Base-by-base conservation (phyloP, 2,329 filamentous ascomycete species). In the Aotearoamyces nothofagi region DNA sequence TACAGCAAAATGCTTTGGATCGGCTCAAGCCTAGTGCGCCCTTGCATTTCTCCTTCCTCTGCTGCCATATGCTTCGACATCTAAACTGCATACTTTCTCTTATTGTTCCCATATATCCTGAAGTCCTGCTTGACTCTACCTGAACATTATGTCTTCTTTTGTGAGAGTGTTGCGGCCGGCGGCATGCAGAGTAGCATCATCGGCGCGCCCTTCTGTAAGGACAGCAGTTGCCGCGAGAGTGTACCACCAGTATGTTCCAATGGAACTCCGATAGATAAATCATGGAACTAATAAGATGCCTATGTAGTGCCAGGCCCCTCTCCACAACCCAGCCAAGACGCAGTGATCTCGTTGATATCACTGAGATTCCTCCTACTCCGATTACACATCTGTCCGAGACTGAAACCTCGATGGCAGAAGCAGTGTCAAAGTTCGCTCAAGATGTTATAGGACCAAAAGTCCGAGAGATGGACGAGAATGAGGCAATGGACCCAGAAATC, bases 401-500 rank as follows among this genome's bases (percentile, higher is more conserved):
- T 34, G 90, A 98, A 58, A 49, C 69, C 9, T 71, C 90, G 47
- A 92, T 98, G 80, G 70, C 76, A 38, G 87, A 98, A 33, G 69
- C 79, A 1, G 87, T 98, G 4, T 73, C 73, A 44, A 92, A 90
- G 55, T 96, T 96, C 47, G 84, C 90, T 39, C 74, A 71, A 49
- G 84, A 94, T 32, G 69, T 84, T 16, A 78, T 98, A 41, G 70
- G 86, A 29, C 90, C 90, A 31, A 87, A 84, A 54, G 86, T 82
- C 8, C 80, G 90, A 33, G 86, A 92, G 11, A 98, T 98, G 90
- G 90, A 98, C 53, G 90, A 98, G 64, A 77, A 78, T 16, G 90
- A 98, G 63, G 57, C 67, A 33, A 96, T 98, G 90, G 90, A 96
- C 53, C 75, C 82, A 0, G 53, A 66, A 2, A 57, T 98, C 5